phyloP scores from a whole-genome alignment of 257 asterid species.

The Fraxinus pennsylvanica region DNA sequence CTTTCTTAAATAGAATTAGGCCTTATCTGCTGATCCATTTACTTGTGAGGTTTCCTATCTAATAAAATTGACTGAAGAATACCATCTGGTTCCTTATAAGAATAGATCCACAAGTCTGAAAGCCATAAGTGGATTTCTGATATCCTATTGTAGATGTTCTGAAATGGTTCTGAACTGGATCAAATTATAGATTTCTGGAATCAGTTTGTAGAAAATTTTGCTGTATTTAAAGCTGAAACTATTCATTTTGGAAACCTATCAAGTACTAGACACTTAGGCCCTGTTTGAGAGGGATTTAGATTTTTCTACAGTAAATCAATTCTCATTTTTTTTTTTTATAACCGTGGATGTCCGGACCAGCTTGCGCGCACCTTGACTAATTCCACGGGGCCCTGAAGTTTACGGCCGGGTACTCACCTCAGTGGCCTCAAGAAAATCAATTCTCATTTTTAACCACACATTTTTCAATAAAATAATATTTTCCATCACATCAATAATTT shows the following conservation, averaged over 20 bases:
- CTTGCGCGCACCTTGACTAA: too few species aligned
- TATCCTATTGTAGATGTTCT: background rate
- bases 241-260: background rate
- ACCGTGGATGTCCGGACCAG: too few species aligned
- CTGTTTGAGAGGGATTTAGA: too few species aligned
- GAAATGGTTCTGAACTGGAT: background rate
- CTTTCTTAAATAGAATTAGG: background rate
- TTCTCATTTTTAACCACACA: too few species aligned
- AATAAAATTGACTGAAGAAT: background rate
- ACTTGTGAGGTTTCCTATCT: background rate
- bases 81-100: background rate
- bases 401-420: too few species aligned
- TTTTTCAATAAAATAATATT: too few species aligned
- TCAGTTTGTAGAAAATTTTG: background rate
- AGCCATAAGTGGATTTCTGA: background rate
- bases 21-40: background rate
- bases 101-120: background rate
- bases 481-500: too few species aligned
- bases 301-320: too few species aligned
- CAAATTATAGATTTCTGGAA: background rate
- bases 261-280: background rate
- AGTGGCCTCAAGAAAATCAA: too few species aligned
- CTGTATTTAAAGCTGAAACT: background rate
- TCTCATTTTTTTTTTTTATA: too few species aligned
- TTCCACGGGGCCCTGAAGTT: too few species aligned